Conservation (phyloP, 495 filamentous ascomycete genomes). For the Podospora conica region DNA sequence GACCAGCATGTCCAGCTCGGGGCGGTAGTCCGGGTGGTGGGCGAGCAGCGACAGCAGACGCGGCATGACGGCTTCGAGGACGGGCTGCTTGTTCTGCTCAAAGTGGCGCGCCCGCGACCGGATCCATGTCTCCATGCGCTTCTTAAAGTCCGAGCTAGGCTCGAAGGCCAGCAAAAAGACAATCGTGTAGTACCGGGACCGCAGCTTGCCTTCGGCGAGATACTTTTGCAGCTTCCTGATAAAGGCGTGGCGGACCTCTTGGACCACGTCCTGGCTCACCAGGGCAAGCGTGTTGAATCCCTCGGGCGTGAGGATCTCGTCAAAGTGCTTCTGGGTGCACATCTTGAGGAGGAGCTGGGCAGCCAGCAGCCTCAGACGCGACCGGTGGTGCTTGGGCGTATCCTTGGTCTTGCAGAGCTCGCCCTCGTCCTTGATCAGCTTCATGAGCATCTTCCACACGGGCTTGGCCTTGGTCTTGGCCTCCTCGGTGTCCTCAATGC, state of each 20-base stretch:
- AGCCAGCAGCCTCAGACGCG: slow-evolving; percentile 73
- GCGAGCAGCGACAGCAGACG: slow-evolving; percentile 82
- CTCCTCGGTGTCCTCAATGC: slow-evolving; percentile 51
- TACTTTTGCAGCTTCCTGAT: slow-evolving; percentile 83
- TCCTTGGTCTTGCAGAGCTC: slow-evolving; percentile 68
- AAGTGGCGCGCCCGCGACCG: slow-evolving; percentile 62
- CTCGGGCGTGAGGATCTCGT: slow-evolving; percentile 61
- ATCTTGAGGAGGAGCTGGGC: slow-evolving; percentile 80
- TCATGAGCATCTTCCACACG: slow-evolving; percentile 72
- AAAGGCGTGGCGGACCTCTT: slow-evolving; percentile 69
- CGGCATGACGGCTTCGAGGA: slow-evolving; percentile 80
- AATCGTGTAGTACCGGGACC: slow-evolving; percentile 75
- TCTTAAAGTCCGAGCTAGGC: slow-evolving; percentile 60
- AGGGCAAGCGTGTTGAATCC: slow-evolving; percentile 77
- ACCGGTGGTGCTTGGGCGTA: slow-evolving; percentile 67
- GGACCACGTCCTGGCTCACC: slow-evolving; percentile 69
- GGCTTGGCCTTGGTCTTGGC: slow-evolving; percentile 59
- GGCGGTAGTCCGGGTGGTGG: slow-evolving; percentile 87
- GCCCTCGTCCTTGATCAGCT: slow-evolving; percentile 64
- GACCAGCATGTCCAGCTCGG: slow-evolving; percentile 58
- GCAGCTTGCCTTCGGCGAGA: slow-evolving; percentile 59
- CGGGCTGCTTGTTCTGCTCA: slow-evolving; percentile 47
- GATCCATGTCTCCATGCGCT: slow-evolving; percentile 79
- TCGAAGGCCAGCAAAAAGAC: slow-evolving; percentile 89
- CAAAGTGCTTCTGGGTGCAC: slow-evolving; percentile 64